These are phyloP conservation scores for Agaricus sinodeliciosus DNA, from an alignment of 768 basidiomycete genomes.

Conservation along the genomic window DNA sequence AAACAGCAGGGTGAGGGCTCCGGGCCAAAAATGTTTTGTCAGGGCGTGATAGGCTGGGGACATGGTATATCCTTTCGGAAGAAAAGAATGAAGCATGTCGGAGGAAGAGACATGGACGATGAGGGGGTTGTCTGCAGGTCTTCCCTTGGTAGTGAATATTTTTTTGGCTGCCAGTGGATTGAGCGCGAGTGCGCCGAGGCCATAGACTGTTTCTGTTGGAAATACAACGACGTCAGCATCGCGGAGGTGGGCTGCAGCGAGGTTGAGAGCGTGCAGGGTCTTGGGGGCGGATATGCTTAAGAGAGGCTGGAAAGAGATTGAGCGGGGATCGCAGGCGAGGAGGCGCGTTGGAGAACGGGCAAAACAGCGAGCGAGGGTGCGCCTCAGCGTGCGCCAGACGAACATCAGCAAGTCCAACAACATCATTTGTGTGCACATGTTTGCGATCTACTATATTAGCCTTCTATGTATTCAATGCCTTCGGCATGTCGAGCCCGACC, in stretches of 20 bases:
- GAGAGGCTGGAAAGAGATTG: constrained; percentile 47
- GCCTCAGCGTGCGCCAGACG: constrained; percentile 24
- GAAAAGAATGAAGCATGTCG: constrained; percentile 70
- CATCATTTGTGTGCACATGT: constrained; percentile 7
- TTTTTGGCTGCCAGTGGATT: constrained; percentile 51
- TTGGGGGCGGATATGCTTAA: constrained; percentile 44
- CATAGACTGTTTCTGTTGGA: constrained; percentile 98
- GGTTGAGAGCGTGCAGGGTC: constrained; percentile 46
- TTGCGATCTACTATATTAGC: neutral
- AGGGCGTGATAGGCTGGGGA: constrained; percentile 64
- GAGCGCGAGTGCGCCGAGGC: constrained; percentile 85
- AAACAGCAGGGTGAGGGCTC: constrained; percentile 88
- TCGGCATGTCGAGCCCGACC: constrained; percentile 84
- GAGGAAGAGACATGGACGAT: constrained; percentile 93
- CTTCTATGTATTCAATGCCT: constrained; percentile 14
- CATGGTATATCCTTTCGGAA: constrained; percentile 59
- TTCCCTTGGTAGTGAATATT: constrained; percentile 86
- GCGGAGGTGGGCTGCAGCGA: constrained; percentile 50
- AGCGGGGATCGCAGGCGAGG: constrained; percentile 54
- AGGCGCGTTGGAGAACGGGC: constrained; percentile 29
- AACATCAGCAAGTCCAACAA: constrained; percentile 17
- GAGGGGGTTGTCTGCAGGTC: constrained; percentile 93
- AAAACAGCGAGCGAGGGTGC: constrained; percentile 20
- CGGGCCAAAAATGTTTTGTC: constrained; percentile 91
- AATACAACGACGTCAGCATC: constrained; percentile 64